These are phyloP conservation scores for Nakataea oryzae DNA, from an alignment of 2,329 filamentous ascomycete genomes.

Conservation along the genomic window DNA sequence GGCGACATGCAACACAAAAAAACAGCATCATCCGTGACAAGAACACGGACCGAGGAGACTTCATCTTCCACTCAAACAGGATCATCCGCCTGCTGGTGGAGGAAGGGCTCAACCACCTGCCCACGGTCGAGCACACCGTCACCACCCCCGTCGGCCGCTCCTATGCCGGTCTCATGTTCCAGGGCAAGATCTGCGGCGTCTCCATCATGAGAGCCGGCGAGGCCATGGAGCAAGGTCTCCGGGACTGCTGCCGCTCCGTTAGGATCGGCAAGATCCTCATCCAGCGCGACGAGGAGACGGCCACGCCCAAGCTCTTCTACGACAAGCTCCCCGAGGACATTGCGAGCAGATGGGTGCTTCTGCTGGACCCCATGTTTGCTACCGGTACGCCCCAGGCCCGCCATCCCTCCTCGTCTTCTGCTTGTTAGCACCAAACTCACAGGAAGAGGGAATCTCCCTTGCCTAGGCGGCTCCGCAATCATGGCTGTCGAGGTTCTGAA, in stretches of 20 bases:
- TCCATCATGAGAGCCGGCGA: constrained; percentile 98
- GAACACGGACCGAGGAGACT: constrained; percentile 83
- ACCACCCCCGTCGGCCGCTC: constrained; percentile 82
- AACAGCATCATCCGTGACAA: constrained; percentile 88
- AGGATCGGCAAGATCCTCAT: constrained; percentile 98
- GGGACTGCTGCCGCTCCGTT: constrained; percentile 96
- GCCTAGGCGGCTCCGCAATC: constrained; percentile 76
- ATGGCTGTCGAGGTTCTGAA: constrained; percentile 95
- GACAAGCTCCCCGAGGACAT: constrained; percentile 96
- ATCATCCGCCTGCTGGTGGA: constrained; percentile 96
- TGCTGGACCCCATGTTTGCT: constrained; percentile 98
- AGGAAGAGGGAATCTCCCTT: neutral
- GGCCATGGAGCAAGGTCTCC: constrained; percentile 93
- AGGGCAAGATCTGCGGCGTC: constrained; percentile 97
- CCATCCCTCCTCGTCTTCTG: neutral
- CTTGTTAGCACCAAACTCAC: no score
- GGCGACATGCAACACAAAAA: neutral
- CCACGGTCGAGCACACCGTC: constrained; percentile 78
- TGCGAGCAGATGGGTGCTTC: constrained; percentile 79
- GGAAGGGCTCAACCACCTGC: constrained; percentile 93
- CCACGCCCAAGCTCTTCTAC: constrained; percentile 88
- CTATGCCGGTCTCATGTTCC: constrained; percentile 87
- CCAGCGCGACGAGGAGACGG: constrained; percentile 91
- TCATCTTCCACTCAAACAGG: constrained; percentile 98
- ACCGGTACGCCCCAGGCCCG: constrained; percentile 51